These are phyloP conservation scores for Paraphaeosphaeria sporulosa DNA, from an alignment of 2,329 filamentous ascomycete species.

Conservation along the genomic window DNA sequence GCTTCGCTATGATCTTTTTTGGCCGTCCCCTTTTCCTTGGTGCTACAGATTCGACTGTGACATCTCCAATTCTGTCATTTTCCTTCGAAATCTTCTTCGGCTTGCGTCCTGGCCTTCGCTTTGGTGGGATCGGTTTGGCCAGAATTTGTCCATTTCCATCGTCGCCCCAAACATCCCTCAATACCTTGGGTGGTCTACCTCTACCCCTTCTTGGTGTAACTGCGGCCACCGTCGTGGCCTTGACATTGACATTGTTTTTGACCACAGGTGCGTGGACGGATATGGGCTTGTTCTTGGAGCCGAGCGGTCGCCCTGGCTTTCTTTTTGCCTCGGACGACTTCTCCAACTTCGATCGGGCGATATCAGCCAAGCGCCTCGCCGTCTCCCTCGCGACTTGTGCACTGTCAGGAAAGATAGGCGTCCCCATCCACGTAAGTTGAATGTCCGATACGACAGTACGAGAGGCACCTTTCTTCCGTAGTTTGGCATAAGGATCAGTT, in stretches of 20 bases:
- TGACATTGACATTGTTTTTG: neutral
- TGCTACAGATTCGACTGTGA: neutral
- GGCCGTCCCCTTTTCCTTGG: neutral
- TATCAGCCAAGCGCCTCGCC: constrained; percentile 18
- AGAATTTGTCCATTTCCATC: neutral
- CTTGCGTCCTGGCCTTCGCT: constrained; percentile 1
- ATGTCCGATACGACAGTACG: constrained; percentile 41
- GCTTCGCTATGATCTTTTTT: neutral
- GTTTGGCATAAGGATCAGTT: neutral
- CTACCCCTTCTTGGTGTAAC: neutral
- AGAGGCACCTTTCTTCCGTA: constrained; percentile 17
- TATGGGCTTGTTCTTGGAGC: constrained; percentile 1
- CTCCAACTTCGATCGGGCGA: constrained; percentile 9
- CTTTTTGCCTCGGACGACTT: neutral
- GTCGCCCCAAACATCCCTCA: neutral
- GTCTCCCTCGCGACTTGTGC: constrained; percentile 34
- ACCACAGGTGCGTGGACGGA: neutral
- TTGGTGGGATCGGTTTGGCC: neutral
- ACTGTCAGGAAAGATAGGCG: constrained; percentile 42
- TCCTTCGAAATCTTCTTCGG: neutral
- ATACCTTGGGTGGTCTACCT: neutral
- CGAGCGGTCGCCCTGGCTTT: neutral
- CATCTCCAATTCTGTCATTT: neutral
- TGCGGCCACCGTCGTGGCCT: neutral
- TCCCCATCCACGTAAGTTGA: constrained; percentile 48